Evolutionary conservation across 2,329 filamentous ascomycete genomes (phyloP), one percentile per base, ranked within the genome.

Genomic region (Microsporum canis): DNA sequence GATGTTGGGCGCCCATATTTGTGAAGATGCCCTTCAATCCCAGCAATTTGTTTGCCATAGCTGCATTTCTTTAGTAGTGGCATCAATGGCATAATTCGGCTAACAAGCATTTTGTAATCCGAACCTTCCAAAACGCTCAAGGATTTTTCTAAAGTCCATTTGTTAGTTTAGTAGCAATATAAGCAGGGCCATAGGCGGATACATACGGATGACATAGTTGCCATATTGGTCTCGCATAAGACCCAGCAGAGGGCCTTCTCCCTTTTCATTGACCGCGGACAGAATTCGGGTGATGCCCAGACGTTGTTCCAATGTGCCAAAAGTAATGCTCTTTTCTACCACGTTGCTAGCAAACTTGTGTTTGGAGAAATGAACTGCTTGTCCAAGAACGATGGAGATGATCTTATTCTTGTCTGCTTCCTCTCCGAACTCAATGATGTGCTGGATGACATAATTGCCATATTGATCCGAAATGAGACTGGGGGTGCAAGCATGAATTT

Each of bases 271-370:
- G 14, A 79, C 71, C 1, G 79, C 79, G 1, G 81, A 85, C 31
- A 91, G 77, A 62, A 83, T 79, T 57, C 78, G 77, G 59, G 88
- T 82, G 62, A 96, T 90, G 36, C 81, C 79, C 38, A 79, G 81
- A 58, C 88, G 85, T 71, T 95, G 88, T 58, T 85, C 79, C 23
- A 82, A 77, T 0, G 84, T 84, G 23, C 89, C 89, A 66, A 81
- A 83, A 60, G 87, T 79, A 63, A 97, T 87, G 71, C 91, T 95
- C 74, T 90, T 92, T 75, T 99, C 94, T 0, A 99, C 92, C 2
- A 99, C 92, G 68, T 99, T 97, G 69, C 91, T 96, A 0, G 94
- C 92, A 69, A 89, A 95, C 72, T 99, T 99, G 77, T 97, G 90
- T 78, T 91, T 96, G 31, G 91, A 96, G 67, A 90, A 86, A 1